Conservation (phyloP, 108 stramenopile genomes). For the Schizochytrium sp. region DNA sequence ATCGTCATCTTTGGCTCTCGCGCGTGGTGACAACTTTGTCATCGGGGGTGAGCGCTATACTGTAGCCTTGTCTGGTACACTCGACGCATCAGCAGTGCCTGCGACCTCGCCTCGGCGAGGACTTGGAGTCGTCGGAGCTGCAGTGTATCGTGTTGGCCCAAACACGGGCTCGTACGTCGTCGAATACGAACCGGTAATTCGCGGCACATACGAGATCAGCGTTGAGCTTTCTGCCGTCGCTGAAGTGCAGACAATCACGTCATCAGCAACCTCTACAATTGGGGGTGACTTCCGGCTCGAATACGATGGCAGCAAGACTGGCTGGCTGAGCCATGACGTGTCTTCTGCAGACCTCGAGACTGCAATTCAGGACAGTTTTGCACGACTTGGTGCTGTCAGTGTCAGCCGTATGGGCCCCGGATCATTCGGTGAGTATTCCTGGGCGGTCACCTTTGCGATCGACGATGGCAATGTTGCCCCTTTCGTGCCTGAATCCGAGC, state of each 20-base stretch:
- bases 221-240: constrained; percentile 27
- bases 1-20: constrained; percentile 23
- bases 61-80: constrained; percentile 32
- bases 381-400: neutral
- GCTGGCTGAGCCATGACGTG: constrained; percentile 31
- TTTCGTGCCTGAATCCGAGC: constrained; percentile 26
- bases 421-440: constrained; percentile 10
- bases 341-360: constrained; percentile 21
- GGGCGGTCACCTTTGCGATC: constrained; percentile 45
- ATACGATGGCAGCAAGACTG: neutral
- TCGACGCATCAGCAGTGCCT: constrained; percentile 37
- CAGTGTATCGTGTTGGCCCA: constrained; percentile 5
- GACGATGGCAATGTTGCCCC: constrained; percentile 27
- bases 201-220: constrained; percentile 49
- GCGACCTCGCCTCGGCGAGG: constrained; percentile 32
- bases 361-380: neutral
- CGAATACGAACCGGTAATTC: constrained; percentile 41
- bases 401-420: neutral
- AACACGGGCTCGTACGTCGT: constrained; percentile 41
- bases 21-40: constrained; percentile 47
- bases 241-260: constrained; percentile 50
- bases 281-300: neutral
- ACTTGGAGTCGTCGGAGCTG: neutral
- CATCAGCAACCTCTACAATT: neutral
- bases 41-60: constrained; percentile 38